Evolutionary conservation across 169 alveolate species (phyloP).

Genomic region (Plasmodium falciparum): DNA sequence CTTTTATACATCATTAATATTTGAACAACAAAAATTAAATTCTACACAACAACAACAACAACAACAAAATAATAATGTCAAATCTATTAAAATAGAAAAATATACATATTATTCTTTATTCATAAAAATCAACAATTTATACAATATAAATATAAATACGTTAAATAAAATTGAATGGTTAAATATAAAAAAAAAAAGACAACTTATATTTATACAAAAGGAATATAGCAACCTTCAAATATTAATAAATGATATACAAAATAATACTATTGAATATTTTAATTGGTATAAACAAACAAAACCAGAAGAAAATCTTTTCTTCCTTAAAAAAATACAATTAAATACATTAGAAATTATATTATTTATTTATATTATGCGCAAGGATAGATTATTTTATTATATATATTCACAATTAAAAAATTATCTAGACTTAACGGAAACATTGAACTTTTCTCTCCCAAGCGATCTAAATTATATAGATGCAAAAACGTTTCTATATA

Average conservation of each 20-base stretch:
- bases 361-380: slow-evolving; percentile 57
- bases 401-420: slow-evolving; percentile 21
- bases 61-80: background rate
- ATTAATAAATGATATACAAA: slow-evolving; percentile 38
- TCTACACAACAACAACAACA: background rate
- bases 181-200: slow-evolving; percentile 23
- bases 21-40: slow-evolving; percentile 45
- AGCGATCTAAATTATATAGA: slow-evolving; percentile 62
- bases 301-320: slow-evolving; percentile 61
- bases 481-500: slow-evolving; percentile 65
- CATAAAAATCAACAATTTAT: background rate
- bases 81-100: slow-evolving; percentile 46
- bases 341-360: slow-evolving; percentile 54
- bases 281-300: slow-evolving; percentile 51
- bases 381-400: slow-evolving; percentile 54
- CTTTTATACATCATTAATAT: slow-evolving; percentile 49
- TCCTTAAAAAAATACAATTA: slow-evolving; percentile 23
- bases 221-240: slow-evolving; percentile 11
- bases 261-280: slow-evolving; percentile 50
- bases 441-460: slow-evolving; percentile 8
- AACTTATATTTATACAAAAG: slow-evolving; percentile 33
- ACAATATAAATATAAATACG: background rate
- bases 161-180: slow-evolving; percentile 50
- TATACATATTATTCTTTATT: slow-evolving; percentile 61
- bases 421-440: slow-evolving; percentile 64